Percentiles rank a stretch among this genome's conserved stretches.
Conservation (phyloP, 306 rosid genomes). For the Medicago ruthenica region DNA sequence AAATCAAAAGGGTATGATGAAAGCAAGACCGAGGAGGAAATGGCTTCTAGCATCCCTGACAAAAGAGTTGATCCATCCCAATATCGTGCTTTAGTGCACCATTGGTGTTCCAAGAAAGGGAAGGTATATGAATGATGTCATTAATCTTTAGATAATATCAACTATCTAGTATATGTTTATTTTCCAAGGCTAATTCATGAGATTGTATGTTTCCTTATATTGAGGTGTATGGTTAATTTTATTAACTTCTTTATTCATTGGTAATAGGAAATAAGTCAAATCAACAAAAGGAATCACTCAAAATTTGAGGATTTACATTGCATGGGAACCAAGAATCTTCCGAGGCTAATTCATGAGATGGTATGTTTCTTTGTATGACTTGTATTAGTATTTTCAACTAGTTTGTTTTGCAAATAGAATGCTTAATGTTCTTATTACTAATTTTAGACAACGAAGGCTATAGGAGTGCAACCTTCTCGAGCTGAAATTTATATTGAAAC, state of each 20-base stretch:
- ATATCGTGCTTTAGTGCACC: constrained; percentile 8
- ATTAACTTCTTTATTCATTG: too few relatives aligned
- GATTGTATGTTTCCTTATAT: too few relatives aligned
- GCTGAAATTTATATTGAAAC: background rate
- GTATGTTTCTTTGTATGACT: background rate
- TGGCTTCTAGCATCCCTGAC: background rate
- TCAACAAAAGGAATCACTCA: background rate
- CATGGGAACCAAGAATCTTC: background rate
- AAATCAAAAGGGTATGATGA: background rate
- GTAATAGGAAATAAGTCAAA: background rate
- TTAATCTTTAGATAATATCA: too few relatives aligned
- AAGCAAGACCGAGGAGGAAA: background rate
- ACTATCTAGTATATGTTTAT: too few relatives aligned
- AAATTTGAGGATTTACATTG: background rate
- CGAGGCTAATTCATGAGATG: background rate
- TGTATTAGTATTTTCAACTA: too few relatives aligned
- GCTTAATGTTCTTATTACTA: background rate
- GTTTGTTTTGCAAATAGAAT: too few relatives aligned
- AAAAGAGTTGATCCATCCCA: background rate
- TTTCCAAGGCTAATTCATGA: too few relatives aligned
- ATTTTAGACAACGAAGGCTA: background rate
- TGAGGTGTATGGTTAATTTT: too few relatives aligned
- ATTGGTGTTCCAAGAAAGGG: too few relatives aligned
- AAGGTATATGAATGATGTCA: too few relatives aligned
- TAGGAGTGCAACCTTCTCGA: background rate